phyloP scores from a whole-genome alignment of 805 yeast species.

The Vanderwaltozyma tropicalis region DNA sequence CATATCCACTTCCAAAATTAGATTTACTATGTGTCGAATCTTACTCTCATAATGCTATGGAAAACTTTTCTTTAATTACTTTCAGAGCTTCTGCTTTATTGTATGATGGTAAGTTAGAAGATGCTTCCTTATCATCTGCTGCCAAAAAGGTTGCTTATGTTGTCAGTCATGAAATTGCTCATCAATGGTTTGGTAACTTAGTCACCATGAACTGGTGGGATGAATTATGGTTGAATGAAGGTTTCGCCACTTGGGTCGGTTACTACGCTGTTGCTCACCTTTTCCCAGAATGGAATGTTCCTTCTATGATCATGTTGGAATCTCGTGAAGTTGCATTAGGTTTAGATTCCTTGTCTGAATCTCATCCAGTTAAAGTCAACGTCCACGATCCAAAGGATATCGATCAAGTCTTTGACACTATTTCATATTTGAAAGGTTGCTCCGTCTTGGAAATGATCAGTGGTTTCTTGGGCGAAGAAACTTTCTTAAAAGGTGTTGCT shows the following conservation, averaged over 20 bases:
- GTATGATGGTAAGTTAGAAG: constrained; percentile 17
- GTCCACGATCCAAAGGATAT: constrained; percentile 71
- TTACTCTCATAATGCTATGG: constrained; percentile 82
- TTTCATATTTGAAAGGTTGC: constrained; percentile 75
- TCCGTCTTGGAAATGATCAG: constrained; percentile 71
- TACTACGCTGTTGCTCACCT: constrained; percentile 48
- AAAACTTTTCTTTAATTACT: constrained; percentile 77
- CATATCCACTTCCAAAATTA: constrained; percentile 72
- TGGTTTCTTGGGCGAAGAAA: constrained; percentile 54
- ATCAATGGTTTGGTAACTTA: constrained; percentile 85
- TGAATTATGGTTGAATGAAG: constrained; percentile 82
- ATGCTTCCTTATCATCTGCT: constrained; percentile 2
- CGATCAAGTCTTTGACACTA: constrained; percentile 72
- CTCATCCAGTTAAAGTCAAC: constrained; percentile 78
- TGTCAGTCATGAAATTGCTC: constrained; percentile 78
- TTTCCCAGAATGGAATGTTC: constrained; percentile 73
- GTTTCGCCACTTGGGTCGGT: constrained; percentile 75
- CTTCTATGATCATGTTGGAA: constrained; percentile 13
- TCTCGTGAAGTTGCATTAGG: constrained; percentile 29
- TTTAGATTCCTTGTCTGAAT: constrained; percentile 47
- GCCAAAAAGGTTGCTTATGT: constrained; percentile 63
- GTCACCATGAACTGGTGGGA: constrained; percentile 95
- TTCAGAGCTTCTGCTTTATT: constrained; percentile 51
- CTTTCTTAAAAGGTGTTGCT: constrained; percentile 65
- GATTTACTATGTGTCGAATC: constrained; percentile 68